Percentiles rank a stretch among this genome's conserved stretches.
Conservation (phyloP, 257 asterid genomes). For the Verbascum thapsus region DNA sequence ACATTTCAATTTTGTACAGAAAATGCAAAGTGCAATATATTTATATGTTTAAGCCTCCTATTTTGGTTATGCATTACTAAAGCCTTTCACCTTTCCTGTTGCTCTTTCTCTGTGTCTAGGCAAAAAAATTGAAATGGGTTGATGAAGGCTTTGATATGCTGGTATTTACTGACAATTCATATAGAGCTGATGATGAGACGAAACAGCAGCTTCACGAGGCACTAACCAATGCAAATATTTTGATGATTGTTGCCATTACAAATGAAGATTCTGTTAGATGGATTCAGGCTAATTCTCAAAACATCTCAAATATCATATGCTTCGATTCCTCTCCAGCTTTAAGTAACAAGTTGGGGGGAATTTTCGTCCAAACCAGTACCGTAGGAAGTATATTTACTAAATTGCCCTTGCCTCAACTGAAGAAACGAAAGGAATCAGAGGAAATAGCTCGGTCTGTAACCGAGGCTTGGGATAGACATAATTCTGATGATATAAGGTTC, state of each 20-base stretch:
- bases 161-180: slow-evolving; percentile 54
- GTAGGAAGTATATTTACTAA: slow-evolving; percentile 46
- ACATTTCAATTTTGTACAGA: not conserved
- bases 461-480: slow-evolving; percentile 83
- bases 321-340: slow-evolving; percentile 73
- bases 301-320: slow-evolving; percentile 56
- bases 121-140: slow-evolving; percentile 75
- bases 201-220: slow-evolving; percentile 35
- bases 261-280: slow-evolving; percentile 64
- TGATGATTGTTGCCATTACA: slow-evolving; percentile 61
- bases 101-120: slow-evolving; percentile 41
- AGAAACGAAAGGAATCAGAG: slow-evolving; percentile 50
- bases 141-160: slow-evolving; percentile 81
- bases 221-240: slow-evolving; percentile 50
- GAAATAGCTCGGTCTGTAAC: slow-evolving; percentile 54
- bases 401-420: slow-evolving; percentile 48
- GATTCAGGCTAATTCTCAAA: slow-evolving; percentile 46
- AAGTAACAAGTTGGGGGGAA: slow-evolving; percentile 71
- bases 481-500: slow-evolving; percentile 86
- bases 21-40: not conserved
- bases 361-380: slow-evolving; percentile 37
- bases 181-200: slow-evolving; percentile 33
- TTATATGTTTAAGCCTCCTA: not conserved
- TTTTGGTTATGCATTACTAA: not conserved
- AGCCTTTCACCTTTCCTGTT: not conserved